Evolutionary conservation across 768 basidiomycete species (phyloP).

Genomic region (Hericium coralloides): DNA sequence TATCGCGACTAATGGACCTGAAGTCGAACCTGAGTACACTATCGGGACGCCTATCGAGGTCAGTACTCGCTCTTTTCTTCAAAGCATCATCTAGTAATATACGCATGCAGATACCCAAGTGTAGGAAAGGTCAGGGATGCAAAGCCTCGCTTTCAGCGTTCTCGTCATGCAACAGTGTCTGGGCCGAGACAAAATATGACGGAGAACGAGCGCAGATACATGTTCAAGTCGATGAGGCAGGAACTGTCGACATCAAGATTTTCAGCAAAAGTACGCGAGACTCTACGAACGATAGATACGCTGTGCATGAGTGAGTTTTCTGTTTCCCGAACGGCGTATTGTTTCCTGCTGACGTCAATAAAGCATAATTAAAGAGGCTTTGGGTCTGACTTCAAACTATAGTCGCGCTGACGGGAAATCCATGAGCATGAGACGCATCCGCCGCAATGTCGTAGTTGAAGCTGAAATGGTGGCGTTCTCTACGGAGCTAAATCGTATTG

Average conservation of each 20-base stretch:
- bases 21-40: slow-evolving; percentile 30
- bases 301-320: slow-evolving; percentile 40
- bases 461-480: slow-evolving; percentile 89
- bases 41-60: slow-evolving; percentile 62
- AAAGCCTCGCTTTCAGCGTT: slow-evolving; percentile 45
- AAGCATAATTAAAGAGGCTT: slow-evolving; percentile 52
- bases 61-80: slow-evolving; percentile 1
- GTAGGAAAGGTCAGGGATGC: slow-evolving; percentile 61
- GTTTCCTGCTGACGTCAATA: neutral
- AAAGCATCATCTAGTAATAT: neutral
- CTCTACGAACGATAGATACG: slow-evolving; percentile 67
- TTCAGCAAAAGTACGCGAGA: slow-evolving; percentile 86
- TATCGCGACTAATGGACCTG: slow-evolving; percentile 20
- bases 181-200: slow-evolving; percentile 92
- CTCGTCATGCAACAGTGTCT: slow-evolving; percentile 37
- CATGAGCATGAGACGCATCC: neutral
- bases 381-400: slow-evolving; percentile 31
- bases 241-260: slow-evolving; percentile 50
- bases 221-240: slow-evolving; percentile 38
- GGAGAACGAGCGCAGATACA: slow-evolving; percentile 95
- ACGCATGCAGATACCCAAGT: slow-evolving; percentile 63
- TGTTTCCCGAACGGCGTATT: neutral
- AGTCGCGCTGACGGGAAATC: too few relatives aligned
- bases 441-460: slow-evolving; percentile 42
- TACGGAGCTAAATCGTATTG: slow-evolving; percentile 44